These are phyloP conservation scores for Euphorbia neoarborescens DNA, from an alignment of 441 rosid genomes.

Conservation along the genomic window DNA sequence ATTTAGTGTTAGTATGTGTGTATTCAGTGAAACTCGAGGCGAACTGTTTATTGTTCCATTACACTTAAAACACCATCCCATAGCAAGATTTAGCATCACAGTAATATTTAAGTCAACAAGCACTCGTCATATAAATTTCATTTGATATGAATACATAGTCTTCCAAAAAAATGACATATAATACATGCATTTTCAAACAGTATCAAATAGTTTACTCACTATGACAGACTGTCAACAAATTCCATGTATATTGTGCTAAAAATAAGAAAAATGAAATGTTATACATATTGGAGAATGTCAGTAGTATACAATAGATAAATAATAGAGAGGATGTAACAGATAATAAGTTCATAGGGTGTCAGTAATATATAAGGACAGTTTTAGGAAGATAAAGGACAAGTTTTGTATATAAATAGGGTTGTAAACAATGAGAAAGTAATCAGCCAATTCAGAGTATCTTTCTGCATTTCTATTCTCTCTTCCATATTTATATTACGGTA, in stretches of 20 bases:
- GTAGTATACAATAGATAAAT: too few relatives aligned
- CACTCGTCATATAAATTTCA: constrained; percentile 4
- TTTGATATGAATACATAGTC: not conserved
- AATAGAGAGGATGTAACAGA: too few relatives aligned
- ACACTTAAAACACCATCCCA: not conserved
- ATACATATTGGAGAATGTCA: too few relatives aligned
- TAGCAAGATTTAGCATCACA: not conserved
- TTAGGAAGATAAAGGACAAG: too few relatives aligned
- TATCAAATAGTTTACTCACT: not conserved
- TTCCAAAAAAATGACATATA: not conserved
- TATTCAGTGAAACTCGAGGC: not conserved
- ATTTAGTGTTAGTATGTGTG: not conserved
- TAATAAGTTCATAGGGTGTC: too few relatives aligned
- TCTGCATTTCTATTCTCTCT: too few relatives aligned
- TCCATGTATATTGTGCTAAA: not conserved
- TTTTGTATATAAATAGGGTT: too few relatives aligned
- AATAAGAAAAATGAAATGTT: too few relatives aligned
- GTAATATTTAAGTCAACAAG: not conserved
- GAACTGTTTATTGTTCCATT: not conserved
- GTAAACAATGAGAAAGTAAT: too few relatives aligned
- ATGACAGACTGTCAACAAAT: not conserved
- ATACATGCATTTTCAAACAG: not conserved
- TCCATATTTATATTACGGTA: too few relatives aligned
- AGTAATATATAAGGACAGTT: too few relatives aligned
- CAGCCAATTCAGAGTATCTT: too few relatives aligned